Evolutionary conservation across 139 green algal species (phyloP), one percentile per base, ranked within the genome.

Genomic region (Astrephomene gubernaculifera): DNA sequence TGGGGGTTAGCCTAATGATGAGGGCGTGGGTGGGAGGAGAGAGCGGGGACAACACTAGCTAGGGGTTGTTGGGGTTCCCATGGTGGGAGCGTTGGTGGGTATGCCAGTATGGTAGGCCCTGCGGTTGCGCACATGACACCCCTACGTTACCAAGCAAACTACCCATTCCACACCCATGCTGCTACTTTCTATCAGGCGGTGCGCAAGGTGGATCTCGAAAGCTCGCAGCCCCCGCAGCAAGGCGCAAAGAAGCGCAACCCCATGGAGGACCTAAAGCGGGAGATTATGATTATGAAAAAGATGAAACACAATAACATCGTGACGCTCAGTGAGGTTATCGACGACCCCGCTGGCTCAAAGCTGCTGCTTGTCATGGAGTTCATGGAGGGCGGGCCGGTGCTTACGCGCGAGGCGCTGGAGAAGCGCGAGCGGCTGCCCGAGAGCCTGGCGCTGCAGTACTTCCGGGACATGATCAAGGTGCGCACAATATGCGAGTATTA

Each of bases 301-400:
- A 88, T 94, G 71, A 89, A 88, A 74, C 95, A 97, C 76, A 87
- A 86, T 9, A 96, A 96, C 84, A 90, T 96, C n/a, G 91, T 96
- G 25, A 91, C 89, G 31, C 85, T 97, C 38, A 89, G 86, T 43
- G 95, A 96, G 87, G 88, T 98, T 14, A 94, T 97, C 36, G 93
- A 98, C 71, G 95, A 96, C 82, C 88, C 89, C 0, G 74, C 65
- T 4, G 83, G 88, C 71, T 93, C 85, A 84, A 96, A 96, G 92
- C 93, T 97, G 75, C 90, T 96, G 82, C 90, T 97, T 72, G 94
- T 98, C 33, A 96, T 98, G 94, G 94, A 96, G 64, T 97, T 96
- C 82, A 91, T 94, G 81, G 94, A 97, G 86, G 93, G 93, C 0
- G 95, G 94, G 39, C 94, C 94, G 4, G 92, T 96, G 63, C 87